These are phyloP conservation scores for Blumeria hordei DNA, from an alignment of 2,329 filamentous ascomycete species.

Conservation along the genomic window DNA sequence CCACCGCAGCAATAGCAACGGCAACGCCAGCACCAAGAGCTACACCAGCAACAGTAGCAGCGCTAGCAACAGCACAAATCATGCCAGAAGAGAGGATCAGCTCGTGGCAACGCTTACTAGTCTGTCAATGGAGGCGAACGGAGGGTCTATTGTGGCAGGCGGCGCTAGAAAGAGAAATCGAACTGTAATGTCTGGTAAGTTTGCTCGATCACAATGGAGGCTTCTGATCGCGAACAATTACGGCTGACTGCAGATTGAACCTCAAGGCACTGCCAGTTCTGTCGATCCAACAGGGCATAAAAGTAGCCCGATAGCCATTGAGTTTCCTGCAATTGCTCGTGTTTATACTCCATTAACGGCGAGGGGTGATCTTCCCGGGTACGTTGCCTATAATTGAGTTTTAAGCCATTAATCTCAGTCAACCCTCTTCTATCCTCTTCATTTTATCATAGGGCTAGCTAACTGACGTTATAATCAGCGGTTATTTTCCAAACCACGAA, in stretches of 20 bases:
- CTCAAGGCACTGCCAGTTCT: background rate
- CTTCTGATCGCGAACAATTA: background rate
- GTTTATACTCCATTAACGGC: slow-evolving; percentile 24
- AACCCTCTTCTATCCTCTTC: background rate
- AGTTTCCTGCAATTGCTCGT: slow-evolving; percentile 16
- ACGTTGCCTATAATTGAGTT: slow-evolving; percentile 13
- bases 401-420: too few species aligned
- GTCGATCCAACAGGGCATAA: background rate
- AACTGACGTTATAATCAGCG: slow-evolving; percentile 17
- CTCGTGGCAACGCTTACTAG: background rate
- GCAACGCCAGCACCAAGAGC: too few species aligned
- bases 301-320: slow-evolving; percentile 24
- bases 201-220: background rate
- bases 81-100: too few species aligned
- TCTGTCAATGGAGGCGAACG: background rate
- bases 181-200: background rate
- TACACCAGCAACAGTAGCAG: too few species aligned
- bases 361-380: slow-evolving; percentile 34
- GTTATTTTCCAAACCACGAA: slow-evolving; percentile 36
- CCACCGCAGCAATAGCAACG: too few species aligned
- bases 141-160: background rate
- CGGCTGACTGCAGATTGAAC: background rate
- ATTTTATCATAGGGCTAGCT: background rate
- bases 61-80: too few species aligned
- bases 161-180: background rate